These are phyloP conservation scores for Aspergillus phoenicis DNA, from an alignment of 2,329 filamentous ascomycete species.

Conservation along the genomic window DNA sequence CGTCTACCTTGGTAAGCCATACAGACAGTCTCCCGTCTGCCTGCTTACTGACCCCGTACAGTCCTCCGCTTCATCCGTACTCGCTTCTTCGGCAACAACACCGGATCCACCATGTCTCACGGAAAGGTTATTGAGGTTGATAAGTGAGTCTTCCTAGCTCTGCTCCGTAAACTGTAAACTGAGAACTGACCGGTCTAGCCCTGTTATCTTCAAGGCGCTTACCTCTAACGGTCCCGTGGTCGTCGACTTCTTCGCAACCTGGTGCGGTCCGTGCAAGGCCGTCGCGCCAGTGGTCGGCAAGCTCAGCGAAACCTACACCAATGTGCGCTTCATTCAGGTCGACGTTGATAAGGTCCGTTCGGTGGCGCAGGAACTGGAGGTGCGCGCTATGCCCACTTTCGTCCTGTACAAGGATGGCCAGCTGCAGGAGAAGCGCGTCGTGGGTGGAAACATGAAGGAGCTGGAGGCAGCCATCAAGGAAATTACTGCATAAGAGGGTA, in stretches of 20 bases:
- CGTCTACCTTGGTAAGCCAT: not conserved
- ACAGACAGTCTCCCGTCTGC: no score
- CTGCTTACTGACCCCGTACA: not conserved
- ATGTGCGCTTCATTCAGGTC: constrained; percentile 57
- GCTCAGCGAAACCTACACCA: constrained; percentile 54
- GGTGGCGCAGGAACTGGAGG: constrained; percentile 53
- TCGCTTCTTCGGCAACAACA: constrained; percentile 15
- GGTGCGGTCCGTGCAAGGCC: constrained; percentile 61
- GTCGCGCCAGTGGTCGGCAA: constrained; percentile 56
- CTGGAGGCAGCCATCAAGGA: constrained; percentile 32
- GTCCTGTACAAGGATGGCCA: constrained; percentile 45
- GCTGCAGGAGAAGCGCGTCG: constrained; percentile 31
- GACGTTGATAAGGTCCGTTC: constrained; percentile 57
- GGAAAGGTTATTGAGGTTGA: constrained; percentile 42
- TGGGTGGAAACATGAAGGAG: constrained; percentile 32
- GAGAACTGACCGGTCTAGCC: constrained; percentile 37
- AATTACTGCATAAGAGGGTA: constrained; percentile 18
- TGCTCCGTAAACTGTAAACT: not conserved
- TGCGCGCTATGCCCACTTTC: constrained; percentile 52
- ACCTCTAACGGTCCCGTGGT: constrained; percentile 55
- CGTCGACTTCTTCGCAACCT: constrained; percentile 58
- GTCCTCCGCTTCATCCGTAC: constrained; percentile 20
- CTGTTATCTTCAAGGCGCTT: constrained; percentile 60
- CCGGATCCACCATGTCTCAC: constrained; percentile 32
- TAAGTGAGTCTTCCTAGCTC: constrained; percentile 31